Percentiles rank a stretch among this genome's conserved stretches.
Evolutionary conservation across 306 rosid genomes (phyloP).

Genomic region (Castanea crenata): DNA sequence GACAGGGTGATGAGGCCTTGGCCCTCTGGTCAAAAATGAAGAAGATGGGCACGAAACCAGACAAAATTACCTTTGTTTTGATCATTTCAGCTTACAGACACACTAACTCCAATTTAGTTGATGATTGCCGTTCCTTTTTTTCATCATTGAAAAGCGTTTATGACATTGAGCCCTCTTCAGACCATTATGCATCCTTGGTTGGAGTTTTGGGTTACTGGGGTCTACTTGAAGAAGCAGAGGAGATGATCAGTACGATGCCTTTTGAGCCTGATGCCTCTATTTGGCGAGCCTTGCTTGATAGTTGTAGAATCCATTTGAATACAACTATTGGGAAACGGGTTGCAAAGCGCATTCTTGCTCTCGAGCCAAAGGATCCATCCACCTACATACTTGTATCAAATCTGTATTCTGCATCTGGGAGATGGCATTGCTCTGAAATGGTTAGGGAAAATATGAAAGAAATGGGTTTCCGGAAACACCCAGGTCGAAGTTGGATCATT

Average conservation of each 20-base stretch:
- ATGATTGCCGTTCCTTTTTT: conserved; percentile 57
- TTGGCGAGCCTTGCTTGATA: conserved; percentile 87
- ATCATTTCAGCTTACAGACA: conserved; percentile 70
- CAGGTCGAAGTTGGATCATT: conserved; percentile 76
- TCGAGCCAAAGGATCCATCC: conserved; percentile 74
- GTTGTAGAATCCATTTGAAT: conserved; percentile 58
- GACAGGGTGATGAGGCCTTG: conserved; percentile 70
- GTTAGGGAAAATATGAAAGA: conserved; percentile 67
- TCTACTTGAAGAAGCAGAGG: conserved; percentile 75
- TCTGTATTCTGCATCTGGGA: conserved; percentile 81
- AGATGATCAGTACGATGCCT: conserved; percentile 55
- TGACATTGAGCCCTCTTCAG: conserved; percentile 54
- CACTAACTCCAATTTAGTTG: conserved; percentile 63
- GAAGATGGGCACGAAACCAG: conserved; percentile 62
- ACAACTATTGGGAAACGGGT: conserved; percentile 54
- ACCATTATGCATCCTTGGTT: conserved; percentile 70
- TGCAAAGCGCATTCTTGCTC: conserved; percentile 50
- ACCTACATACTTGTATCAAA: conserved; percentile 74
- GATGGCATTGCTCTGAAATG: conserved; percentile 79
- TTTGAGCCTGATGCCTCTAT: conserved; percentile 54
- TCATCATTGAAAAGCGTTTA: conserved; percentile 49
- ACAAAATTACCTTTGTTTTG: conserved; percentile 52
- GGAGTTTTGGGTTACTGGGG: conserved; percentile 91
- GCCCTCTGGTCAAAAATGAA: conserved; percentile 67
- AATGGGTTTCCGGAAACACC: conserved; percentile 70